Conservation (phyloP, 2,329 filamentous ascomycete species). For the Phaeosphaeriaceae sp. region DNA sequence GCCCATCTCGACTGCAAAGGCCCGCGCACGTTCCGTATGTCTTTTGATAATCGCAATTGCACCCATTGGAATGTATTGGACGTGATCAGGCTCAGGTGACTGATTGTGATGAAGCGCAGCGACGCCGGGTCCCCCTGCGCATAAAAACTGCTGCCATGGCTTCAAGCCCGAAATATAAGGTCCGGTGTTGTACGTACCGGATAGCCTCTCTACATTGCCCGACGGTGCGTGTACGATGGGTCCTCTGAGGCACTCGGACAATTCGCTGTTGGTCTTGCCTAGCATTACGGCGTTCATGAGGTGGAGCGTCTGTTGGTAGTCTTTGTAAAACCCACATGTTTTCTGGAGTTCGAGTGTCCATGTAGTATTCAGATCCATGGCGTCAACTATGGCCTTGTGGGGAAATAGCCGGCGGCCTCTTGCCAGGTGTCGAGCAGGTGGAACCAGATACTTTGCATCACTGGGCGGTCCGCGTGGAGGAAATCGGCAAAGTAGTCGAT, state of each 20-base stretch:
- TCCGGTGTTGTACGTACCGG: slow-evolving; percentile 12
- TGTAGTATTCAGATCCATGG: no score
- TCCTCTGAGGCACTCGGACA: not conserved
- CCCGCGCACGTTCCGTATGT: slow-evolving; percentile 25
- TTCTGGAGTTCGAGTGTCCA: no score
- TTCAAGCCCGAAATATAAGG: slow-evolving; percentile 31
- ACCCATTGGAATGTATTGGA: slow-evolving; percentile 28
- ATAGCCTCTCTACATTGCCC: not conserved
- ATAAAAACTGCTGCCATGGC: slow-evolving; percentile 38
- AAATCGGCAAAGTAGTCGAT: slow-evolving; percentile 44
- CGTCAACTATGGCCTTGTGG: no score
- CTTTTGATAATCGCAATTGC: slow-evolving; percentile 30
- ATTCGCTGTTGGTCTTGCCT: not conserved
- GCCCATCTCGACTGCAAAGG: not conserved
- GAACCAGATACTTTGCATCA: slow-evolving; percentile 38
- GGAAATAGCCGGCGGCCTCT: slow-evolving; percentile 1
- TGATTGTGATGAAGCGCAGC: not conserved
- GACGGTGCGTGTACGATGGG: slow-evolving; percentile 15
- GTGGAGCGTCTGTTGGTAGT: slow-evolving; percentile 1
- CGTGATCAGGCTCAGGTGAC: not conserved
- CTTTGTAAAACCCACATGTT: slow-evolving; percentile 1
- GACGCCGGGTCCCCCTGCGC: slow-evolving; percentile 24
- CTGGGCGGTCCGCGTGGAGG: slow-evolving; percentile 16
- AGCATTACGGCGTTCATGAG: slow-evolving; percentile 9
- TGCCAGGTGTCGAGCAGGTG: slow-evolving; percentile 34